Conservation (phyloP, 2,329 filamentous ascomycete species). For the Sordariomycetes sp. region DNA sequence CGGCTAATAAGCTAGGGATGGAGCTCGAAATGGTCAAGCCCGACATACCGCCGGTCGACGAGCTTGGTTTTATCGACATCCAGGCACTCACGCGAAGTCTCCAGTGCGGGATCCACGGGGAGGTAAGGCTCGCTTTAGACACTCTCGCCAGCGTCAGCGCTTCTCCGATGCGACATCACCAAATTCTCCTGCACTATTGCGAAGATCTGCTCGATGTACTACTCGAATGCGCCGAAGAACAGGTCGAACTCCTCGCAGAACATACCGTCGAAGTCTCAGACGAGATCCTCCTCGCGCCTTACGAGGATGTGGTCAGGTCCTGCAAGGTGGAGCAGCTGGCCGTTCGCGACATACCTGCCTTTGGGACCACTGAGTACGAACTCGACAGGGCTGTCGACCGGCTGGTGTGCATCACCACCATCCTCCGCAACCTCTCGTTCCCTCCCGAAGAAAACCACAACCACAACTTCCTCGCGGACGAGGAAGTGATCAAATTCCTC, state of each 20-base stretch:
- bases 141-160: slow-evolving; percentile 55
- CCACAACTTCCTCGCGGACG: slow-evolving; percentile 59
- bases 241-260: slow-evolving; percentile 73
- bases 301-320: slow-evolving; percentile 77
- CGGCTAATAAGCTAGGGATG: slow-evolving; percentile 48
- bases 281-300: slow-evolving; percentile 67
- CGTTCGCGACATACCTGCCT: slow-evolving; percentile 57
- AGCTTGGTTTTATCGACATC: slow-evolving; percentile 82
- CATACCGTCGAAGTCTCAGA: slow-evolving; percentile 78
- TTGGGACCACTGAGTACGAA: slow-evolving; percentile 67
- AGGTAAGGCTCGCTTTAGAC: slow-evolving; percentile 83
- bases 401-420: slow-evolving; percentile 81
- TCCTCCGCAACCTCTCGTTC: slow-evolving; percentile 87
- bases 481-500: slow-evolving; percentile 69
- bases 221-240: slow-evolving; percentile 81
- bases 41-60: slow-evolving; percentile 58
- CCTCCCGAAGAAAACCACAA: slow-evolving; percentile 48
- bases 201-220: slow-evolving; percentile 83
- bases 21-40: slow-evolving; percentile 59
- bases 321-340: slow-evolving; percentile 61
- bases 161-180: slow-evolving; percentile 52
- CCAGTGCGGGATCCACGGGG: slow-evolving; percentile 77
- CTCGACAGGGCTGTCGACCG: slow-evolving; percentile 78
- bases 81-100: slow-evolving; percentile 80
- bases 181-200: slow-evolving; percentile 56